phyloP scores from a whole-genome alignment of 1,139 yeast genomes.

The Yamadazyma friedrichii region DNA sequence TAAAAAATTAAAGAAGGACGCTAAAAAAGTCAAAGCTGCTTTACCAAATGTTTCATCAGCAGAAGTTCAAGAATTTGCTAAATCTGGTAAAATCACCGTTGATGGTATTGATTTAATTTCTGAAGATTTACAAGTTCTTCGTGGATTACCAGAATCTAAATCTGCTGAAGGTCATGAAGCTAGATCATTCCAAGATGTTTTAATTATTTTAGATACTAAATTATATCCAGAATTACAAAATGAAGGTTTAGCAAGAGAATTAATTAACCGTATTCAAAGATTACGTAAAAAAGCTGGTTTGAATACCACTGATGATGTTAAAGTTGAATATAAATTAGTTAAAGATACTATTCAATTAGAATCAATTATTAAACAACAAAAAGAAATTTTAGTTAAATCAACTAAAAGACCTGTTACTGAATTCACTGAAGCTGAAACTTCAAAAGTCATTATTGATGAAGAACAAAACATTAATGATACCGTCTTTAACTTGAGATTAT shows the following conservation, averaged over 20 bases:
- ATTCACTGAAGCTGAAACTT: constrained; percentile 34
- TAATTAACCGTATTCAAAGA: constrained; percentile 95
- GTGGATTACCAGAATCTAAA: constrained; percentile 75
- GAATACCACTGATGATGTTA: constrained; percentile 91
- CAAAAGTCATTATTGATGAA: constrained; percentile 74
- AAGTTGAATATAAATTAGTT: constrained; percentile 72
- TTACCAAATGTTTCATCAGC: constrained; percentile 78
- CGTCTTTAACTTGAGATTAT: constrained; percentile 73
- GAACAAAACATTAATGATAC: constrained; percentile 90
- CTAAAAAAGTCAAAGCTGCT: constrained; percentile 91
- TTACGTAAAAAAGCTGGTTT: constrained; percentile 95
- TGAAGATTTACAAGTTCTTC: constrained; percentile 87
- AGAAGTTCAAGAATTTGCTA: constrained; percentile 76
- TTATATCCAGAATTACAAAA: constrained; percentile 84
- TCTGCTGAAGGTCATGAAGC: constrained; percentile 73
- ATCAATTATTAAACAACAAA: constrained; percentile 61
- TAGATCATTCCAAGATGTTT: constrained; percentile 84
- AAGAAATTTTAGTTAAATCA: constrained; percentile 70
- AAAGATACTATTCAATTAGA: constrained; percentile 73
- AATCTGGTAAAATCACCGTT: constrained; percentile 73
- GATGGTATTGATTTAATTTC: constrained; percentile 84
- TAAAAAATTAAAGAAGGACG: constrained; percentile 92
- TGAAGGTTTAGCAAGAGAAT: constrained; percentile 95
- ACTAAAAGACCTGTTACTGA: constrained; percentile 62
- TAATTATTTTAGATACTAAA: constrained; percentile 85